Conservation (phyloP, 2,329 filamentous ascomycete species). For the Colletotrichum siamense region DNA sequence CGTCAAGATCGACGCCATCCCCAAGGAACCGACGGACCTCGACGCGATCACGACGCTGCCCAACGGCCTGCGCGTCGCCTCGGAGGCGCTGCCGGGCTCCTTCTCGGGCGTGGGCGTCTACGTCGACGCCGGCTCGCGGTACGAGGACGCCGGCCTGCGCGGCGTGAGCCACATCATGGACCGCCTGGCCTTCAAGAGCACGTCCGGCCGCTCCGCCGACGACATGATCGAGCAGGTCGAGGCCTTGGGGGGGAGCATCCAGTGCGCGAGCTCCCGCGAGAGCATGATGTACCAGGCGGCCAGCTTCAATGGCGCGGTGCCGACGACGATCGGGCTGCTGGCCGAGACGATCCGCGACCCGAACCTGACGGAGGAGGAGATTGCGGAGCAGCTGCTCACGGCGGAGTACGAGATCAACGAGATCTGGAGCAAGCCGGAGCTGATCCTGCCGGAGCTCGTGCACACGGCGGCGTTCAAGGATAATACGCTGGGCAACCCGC, state of each 20-base stretch:
- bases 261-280: conserved; percentile 94
- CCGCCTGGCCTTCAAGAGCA: conserved; percentile 92
- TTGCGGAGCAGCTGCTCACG: conserved; percentile 85
- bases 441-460: conserved; percentile 93
- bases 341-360: conserved; percentile 94
- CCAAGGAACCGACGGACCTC: conserved; percentile 77
- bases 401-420: conserved; percentile 94
- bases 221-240: conserved; percentile 89
- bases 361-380: conserved; percentile 83
- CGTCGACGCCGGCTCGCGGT: conserved; percentile 92
- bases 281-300: conserved; percentile 99
- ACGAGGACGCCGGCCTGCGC: conserved; percentile 83
- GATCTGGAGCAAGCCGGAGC: conserved; percentile 96
- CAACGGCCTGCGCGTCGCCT: conserved; percentile 94
- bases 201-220: conserved; percentile 73
- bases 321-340: conserved; percentile 80
- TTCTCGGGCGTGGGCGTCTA: conserved; percentile 97
- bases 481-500: conserved; percentile 92
- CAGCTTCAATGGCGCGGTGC: conserved; percentile 93
- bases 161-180: conserved; percentile 98
- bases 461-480: conserved; percentile 96
- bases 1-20: conserved; percentile 18
- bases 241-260: conserved; percentile 90
- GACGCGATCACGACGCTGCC: conserved; percentile 86
- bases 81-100: conserved; percentile 90